Evolutionary conservation across 2,329 filamentous ascomycete genomes (phyloP).

Genomic region (Cladophialophora yegresii): DNA sequence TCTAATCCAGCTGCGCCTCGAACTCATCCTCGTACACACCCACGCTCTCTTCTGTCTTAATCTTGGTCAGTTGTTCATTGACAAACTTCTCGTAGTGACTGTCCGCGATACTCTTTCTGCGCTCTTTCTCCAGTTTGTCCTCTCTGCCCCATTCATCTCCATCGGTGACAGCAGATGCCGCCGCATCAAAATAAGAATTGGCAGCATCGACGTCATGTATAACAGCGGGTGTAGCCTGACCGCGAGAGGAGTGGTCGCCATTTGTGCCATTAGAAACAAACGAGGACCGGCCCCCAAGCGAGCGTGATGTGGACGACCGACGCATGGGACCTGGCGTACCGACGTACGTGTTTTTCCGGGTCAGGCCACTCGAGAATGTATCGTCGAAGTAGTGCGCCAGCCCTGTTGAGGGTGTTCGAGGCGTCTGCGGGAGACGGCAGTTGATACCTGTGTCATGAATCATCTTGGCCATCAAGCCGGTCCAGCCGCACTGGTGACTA

Average conservation of each 20-base stretch:
- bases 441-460: slow-evolving; percentile 94
- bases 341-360: slow-evolving; percentile 39
- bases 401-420: slow-evolving; percentile 77
- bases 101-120: slow-evolving; percentile 57
- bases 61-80: slow-evolving; percentile 73
- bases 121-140: slow-evolving; percentile 40
- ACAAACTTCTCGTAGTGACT: slow-evolving; percentile 79
- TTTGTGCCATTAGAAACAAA: slow-evolving; percentile 31
- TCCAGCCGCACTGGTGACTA: slow-evolving; percentile 96
- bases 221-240: slow-evolving; percentile 8
- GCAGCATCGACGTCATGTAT: slow-evolving; percentile 49
- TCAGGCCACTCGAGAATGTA: slow-evolving; percentile 64
- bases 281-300: slow-evolving; percentile 81
- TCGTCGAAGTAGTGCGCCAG: slow-evolving; percentile 97
- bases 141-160: slow-evolving; percentile 35
- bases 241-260: slow-evolving; percentile 57
- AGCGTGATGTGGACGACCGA: slow-evolving; percentile 65
- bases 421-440: slow-evolving; percentile 89
- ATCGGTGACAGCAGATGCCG: slow-evolving; percentile 5
- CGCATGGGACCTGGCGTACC: slow-evolving; percentile 37
- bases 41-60: slow-evolving; percentile 58
- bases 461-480: slow-evolving; percentile 90
- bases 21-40: slow-evolving; percentile 63
- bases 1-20: slow-evolving; percentile 56
- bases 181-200: slow-evolving; percentile 39